phyloP scores from a whole-genome alignment of 2,329 filamentous ascomycete genomes.

The Metarhizium guizhouense region DNA sequence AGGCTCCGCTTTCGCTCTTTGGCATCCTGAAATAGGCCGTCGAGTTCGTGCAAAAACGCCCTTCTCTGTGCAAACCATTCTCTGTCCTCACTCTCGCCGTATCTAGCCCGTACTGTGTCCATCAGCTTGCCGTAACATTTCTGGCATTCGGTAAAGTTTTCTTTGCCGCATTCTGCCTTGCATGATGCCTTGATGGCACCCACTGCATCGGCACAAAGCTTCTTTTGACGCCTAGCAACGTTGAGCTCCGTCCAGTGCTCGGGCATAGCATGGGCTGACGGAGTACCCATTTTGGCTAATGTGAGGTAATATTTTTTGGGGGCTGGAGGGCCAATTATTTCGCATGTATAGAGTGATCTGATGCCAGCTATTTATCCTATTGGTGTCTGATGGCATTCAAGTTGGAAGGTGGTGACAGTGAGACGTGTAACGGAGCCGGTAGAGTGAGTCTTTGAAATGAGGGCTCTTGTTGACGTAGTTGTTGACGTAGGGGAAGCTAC shows the following conservation, averaged over 20 bases:
- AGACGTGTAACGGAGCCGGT: no score
- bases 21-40: conserved; percentile 38
- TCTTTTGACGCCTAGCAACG: conserved; percentile 20
- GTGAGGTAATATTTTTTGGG: neutral
- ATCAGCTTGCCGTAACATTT: conserved; percentile 39
- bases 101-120: conserved; percentile 31
- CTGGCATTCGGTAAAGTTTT: conserved; percentile 34
- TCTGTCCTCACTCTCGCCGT: conserved; percentile 22
- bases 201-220: conserved; percentile 31
- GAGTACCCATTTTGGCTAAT: conserved; percentile 13
- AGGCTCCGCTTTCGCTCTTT: conserved; percentile 34
- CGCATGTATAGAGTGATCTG: neutral
- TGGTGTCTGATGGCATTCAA: no score
- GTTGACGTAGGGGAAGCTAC: no score
- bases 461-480: no score
- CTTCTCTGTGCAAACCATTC: conserved; percentile 46
- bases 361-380: neutral
- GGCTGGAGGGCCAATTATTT: neutral
- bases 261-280: conserved; percentile 20
- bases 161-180: conserved; percentile 30
- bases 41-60: conserved; percentile 40
- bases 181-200: conserved; percentile 34
- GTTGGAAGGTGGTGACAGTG: no score
- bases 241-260: conserved; percentile 31
- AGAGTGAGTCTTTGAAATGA: no score